Percentiles rank a stretch among this genome's conserved stretches.
Evolutionary conservation across 2,329 filamentous ascomycete genomes (phyloP).

Genomic region (Cladosporium sp.): DNA sequence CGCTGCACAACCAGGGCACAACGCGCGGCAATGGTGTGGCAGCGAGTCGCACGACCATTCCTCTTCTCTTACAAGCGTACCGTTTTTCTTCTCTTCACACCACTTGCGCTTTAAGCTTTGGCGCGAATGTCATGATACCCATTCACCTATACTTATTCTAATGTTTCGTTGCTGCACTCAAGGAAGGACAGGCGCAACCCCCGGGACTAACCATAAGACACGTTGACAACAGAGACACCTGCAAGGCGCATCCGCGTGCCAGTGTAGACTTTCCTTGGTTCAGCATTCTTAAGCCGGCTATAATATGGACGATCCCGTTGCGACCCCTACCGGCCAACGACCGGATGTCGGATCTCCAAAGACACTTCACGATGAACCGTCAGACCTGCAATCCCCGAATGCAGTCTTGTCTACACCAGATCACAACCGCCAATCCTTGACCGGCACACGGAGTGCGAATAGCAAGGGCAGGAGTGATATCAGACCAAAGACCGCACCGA

Average conservation of each 20-base stretch:
- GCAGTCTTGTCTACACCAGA: neutral
- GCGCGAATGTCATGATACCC: constrained; percentile 5
- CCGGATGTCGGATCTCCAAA: neutral
- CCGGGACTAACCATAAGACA: too few relatives aligned
- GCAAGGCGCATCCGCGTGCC: neutral
- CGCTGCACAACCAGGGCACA: neutral
- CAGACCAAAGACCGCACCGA: constrained; percentile 13
- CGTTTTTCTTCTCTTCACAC: constrained; percentile 11
- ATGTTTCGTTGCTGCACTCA: neutral
- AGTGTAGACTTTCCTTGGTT: constrained; percentile 1
- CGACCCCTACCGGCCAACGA: neutral
- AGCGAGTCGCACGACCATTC: constrained; percentile 7
- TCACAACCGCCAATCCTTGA: neutral
- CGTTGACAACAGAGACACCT: too few relatives aligned
- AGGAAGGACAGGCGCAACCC: neutral
- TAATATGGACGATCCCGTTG: constrained; percentile 8
- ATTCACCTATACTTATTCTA: neutral
- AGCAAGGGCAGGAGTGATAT: neutral
- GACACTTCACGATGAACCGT: neutral
- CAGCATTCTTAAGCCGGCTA: neutral
- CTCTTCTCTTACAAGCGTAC: neutral
- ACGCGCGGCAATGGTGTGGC: constrained; percentile 10
- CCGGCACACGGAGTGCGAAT: neutral
- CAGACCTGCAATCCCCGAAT: neutral
- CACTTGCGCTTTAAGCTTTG: neutral